A percentile compares a stretch with the other conserved stretches of the same genome.
phyloP scores from a whole-genome alignment of 441 rosid genomes.

The Viola pubescens region DNA sequence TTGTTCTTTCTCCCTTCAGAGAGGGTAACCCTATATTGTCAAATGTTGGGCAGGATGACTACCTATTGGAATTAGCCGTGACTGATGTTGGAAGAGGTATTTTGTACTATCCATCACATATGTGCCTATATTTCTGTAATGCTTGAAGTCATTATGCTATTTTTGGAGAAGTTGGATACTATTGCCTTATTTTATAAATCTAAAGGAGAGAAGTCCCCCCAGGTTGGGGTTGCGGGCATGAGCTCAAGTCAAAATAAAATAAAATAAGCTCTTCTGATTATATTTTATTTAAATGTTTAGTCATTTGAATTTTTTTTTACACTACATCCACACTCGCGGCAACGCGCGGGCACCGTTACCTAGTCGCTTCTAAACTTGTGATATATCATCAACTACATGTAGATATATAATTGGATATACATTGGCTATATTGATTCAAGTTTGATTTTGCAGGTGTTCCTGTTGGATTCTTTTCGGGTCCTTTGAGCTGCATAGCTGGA shows the following conservation, averaged over 20 bases:
- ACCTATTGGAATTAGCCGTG: conserved; percentile 56
- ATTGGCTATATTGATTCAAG: too few relatives aligned
- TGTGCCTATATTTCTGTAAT: background rate
- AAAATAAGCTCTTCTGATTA: too few relatives aligned
- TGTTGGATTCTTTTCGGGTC: conserved; percentile 70
- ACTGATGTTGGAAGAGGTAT: conserved; percentile 75
- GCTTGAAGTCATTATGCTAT: background rate
- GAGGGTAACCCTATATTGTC: background rate
- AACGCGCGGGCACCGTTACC: too few relatives aligned
- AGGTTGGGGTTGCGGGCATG: too few relatives aligned
- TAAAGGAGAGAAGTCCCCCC: background rate
- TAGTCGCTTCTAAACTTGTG: too few relatives aligned
- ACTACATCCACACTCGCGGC: too few relatives aligned
- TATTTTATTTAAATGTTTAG: too few relatives aligned
- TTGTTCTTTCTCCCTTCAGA: background rate
- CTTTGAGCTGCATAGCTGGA: conserved; percentile 58
- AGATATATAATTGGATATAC: too few relatives aligned
- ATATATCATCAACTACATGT: too few relatives aligned
- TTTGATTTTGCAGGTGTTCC: conserved; percentile 55
- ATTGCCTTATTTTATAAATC: background rate
- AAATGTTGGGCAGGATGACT: conserved; percentile 50
- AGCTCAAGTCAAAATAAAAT: too few relatives aligned
- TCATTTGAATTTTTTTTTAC: too few relatives aligned
- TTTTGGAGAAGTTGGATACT: background rate
- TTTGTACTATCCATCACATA: background rate